Percentiles rank a stretch among this genome's conserved stretches.
Evolutionary conservation across 192 early-diverging fungal species (phyloP).

Genomic region (Thamnidium elegans): DNA sequence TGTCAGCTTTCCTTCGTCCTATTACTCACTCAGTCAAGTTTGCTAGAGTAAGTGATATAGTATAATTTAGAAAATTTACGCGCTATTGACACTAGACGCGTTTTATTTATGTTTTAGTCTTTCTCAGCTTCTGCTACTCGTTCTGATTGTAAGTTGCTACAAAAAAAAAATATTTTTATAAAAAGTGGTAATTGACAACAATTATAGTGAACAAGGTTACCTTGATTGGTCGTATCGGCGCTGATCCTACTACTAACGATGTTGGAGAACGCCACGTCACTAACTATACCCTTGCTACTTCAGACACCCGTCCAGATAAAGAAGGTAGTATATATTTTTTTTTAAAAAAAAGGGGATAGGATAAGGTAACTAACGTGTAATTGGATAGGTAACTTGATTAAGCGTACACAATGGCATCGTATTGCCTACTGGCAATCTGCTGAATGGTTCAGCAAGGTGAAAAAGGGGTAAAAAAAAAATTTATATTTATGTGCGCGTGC

Average conservation of each 20-base stretch:
- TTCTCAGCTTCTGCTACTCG: constrained; percentile 24
- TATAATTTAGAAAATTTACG: background rate
- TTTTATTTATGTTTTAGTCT: constrained; percentile 14
- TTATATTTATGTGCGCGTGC: too few species aligned
- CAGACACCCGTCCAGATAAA: constrained; percentile 56
- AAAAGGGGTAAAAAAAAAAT: constrained; percentile 44
- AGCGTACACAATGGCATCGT: constrained; percentile 69
- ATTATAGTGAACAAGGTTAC: constrained; percentile 63
- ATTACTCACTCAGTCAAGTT: constrained; percentile 2
- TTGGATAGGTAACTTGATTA: constrained; percentile 53
- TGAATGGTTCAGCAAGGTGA: constrained; percentile 43
- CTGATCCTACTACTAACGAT: constrained; percentile 48
- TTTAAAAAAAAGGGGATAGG: too few species aligned
- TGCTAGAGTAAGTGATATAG: constrained; percentile 19
- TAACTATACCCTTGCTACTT: constrained; percentile 64
- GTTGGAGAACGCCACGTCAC: constrained; percentile 48
- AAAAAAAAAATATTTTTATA: background rate
- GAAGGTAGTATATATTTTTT: constrained; percentile 38
- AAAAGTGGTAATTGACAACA: background rate
- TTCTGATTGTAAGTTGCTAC: constrained; percentile 2
- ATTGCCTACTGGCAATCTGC: constrained; percentile 45
- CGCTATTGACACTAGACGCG: background rate
- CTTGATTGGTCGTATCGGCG: constrained; percentile 61
- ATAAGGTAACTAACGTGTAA: background rate
- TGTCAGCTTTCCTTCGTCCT: constrained; percentile 15